phyloP scores from a whole-genome alignment of 257 asterid genomes.

The Linderniella brevidens region DNA sequence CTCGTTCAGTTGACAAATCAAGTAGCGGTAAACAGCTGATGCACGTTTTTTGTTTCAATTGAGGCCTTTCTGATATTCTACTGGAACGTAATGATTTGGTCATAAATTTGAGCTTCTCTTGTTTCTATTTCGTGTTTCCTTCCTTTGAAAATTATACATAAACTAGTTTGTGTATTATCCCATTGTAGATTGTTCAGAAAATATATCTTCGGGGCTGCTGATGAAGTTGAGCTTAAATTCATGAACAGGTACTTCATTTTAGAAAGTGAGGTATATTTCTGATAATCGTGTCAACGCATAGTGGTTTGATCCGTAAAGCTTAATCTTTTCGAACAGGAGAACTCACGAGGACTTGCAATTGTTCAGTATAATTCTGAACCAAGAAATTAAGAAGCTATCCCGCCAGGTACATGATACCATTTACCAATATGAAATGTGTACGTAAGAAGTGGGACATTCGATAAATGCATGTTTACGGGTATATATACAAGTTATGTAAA shows the following conservation, averaged over 20 bases:
- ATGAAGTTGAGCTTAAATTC: conserved; percentile 88
- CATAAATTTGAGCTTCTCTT: neutral
- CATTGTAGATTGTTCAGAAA: conserved; percentile 63
- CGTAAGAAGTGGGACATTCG: too few relatives aligned
- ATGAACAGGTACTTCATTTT: conserved; percentile 55
- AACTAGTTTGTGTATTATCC: conserved; percentile 7
- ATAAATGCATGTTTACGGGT: too few relatives aligned
- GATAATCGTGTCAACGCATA: neutral
- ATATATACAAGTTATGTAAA: neutral
- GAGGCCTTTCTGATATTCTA: conserved; percentile 3
- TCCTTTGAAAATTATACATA: neutral
- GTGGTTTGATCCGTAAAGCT: conserved; percentile 7
- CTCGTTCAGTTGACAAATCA: too few relatives aligned
- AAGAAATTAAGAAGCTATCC: conserved; percentile 78
- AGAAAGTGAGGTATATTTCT: conserved; percentile 5
- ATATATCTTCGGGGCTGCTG: conserved; percentile 87
- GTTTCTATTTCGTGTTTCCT: neutral
- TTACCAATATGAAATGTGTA: neutral
- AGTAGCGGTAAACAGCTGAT: too few relatives aligned
- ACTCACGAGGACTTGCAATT: conserved; percentile 65
- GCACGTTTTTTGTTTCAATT: too few relatives aligned
- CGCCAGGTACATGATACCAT: conserved; percentile 39
- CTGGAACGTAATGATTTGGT: neutral
- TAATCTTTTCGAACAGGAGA: conserved; percentile 36
- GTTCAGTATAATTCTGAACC: conserved; percentile 68